Percentiles rank a stretch among this genome's conserved stretches.
phyloP scores from a whole-genome alignment of 306 rosid species.

The Rosa rugosa region DNA sequence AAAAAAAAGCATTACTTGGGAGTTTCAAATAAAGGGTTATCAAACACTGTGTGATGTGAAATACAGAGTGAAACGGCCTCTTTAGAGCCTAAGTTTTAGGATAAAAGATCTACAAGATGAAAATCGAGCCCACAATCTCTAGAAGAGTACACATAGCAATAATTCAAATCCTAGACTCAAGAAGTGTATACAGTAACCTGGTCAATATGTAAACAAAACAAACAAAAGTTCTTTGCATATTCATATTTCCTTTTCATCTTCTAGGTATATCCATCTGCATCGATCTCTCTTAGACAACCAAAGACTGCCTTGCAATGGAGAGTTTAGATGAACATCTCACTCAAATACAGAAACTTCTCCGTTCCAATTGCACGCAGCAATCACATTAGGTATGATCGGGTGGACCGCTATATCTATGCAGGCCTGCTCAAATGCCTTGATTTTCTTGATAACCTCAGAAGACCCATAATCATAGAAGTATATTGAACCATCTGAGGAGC shows the following conservation, averaged over 20 bases:
- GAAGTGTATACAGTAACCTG: neutral
- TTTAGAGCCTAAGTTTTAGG: neutral
- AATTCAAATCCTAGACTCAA: neutral
- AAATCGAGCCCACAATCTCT: neutral
- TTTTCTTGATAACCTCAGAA: conserved; percentile 56
- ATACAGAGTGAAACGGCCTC: neutral
- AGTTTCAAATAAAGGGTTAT: conserved; percentile 4
- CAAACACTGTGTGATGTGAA: conserved; percentile 6
- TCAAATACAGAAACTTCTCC: conserved; percentile 71
- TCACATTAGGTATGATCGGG: conserved; percentile 65
- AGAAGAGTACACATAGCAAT: neutral
- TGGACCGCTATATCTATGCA: conserved; percentile 72
- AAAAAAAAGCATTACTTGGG: neutral
- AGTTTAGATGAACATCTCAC: conserved; percentile 27
- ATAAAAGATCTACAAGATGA: neutral
- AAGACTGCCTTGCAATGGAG: conserved; percentile 16
- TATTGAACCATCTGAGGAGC: conserved; percentile 86
- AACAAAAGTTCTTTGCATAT: neutral
- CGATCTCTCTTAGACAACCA: neutral
- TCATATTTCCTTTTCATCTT: neutral
- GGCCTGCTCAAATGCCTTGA: conserved; percentile 75
- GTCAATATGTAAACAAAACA: neutral
- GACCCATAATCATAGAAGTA: conserved; percentile 66
- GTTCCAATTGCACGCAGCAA: conserved; percentile 85
- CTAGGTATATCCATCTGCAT: neutral